Percentiles rank a stretch among this genome's conserved stretches.
phyloP scores from a whole-genome alignment of 2,329 filamentous ascomycete species.

The Aspergillus nomiae region DNA sequence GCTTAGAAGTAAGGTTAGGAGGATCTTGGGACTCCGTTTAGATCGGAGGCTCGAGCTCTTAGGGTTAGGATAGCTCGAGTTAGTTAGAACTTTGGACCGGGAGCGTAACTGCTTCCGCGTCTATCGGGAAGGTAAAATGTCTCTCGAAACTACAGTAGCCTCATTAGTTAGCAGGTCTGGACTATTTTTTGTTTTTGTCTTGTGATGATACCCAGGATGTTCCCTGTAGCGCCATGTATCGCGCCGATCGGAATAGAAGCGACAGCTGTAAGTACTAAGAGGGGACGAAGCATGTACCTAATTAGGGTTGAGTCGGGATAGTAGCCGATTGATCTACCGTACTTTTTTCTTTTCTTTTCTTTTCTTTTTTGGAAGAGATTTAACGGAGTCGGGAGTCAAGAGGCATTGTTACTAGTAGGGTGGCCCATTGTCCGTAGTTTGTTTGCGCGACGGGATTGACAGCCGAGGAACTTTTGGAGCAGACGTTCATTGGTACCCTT shows the following conservation, averaged over 20 bases:
- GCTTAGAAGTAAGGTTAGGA: neutral
- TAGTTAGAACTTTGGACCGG: neutral
- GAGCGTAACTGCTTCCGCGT: neutral
- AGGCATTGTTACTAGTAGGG: neutral
- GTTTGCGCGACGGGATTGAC: neutral
- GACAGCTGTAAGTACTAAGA: neutral
- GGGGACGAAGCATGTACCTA: conserved; percentile 1
- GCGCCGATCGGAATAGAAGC: conserved; percentile 7
- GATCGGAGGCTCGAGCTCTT: conserved; percentile 2
- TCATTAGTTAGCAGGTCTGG: neutral
- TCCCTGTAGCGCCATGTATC: neutral
- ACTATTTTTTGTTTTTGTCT: neutral
- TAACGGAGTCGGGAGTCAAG: neutral
- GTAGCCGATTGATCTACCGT: conserved; percentile 3
- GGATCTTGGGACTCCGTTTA: neutral
- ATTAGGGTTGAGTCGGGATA: conserved; percentile 1
- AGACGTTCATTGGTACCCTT: neutral
- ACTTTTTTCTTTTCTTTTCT: neutral
- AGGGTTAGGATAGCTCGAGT: neutral
- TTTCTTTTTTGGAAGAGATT: neutral
- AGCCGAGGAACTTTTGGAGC: conserved; percentile 1
- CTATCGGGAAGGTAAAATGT: neutral
- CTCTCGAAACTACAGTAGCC: neutral
- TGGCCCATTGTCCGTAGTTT: neutral
- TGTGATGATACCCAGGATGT: conserved; percentile 1